Evolutionary conservation across 2,329 filamentous ascomycete genomes (phyloP).

Genomic region (Atkinsonella hypoxylon): DNA sequence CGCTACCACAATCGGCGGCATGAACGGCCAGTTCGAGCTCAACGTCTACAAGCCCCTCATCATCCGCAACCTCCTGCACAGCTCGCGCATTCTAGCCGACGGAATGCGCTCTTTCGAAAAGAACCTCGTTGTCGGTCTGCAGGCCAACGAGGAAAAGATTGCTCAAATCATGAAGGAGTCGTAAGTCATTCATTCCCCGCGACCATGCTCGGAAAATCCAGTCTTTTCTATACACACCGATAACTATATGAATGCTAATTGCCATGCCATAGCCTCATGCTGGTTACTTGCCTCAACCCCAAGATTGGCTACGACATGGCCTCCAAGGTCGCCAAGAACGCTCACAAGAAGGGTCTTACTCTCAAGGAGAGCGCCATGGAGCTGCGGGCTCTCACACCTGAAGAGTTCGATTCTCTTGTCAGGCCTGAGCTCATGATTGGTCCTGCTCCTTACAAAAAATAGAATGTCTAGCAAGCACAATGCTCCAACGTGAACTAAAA

Average conservation of each 20-base stretch:
- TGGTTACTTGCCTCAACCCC: constrained; percentile 94
- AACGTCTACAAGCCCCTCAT: constrained; percentile 98
- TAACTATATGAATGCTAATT: background rate
- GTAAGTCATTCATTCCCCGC: no score
- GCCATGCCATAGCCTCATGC: constrained; percentile 66
- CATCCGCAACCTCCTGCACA: constrained; percentile 92
- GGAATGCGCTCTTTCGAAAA: constrained; percentile 93
- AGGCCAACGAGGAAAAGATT: constrained; percentile 92
- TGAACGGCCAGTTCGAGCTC: constrained; percentile 96
- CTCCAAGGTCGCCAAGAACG: constrained; percentile 94
- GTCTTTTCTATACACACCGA: background rate
- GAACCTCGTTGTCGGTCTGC: constrained; percentile 76
- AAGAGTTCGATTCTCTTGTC: constrained; percentile 84
- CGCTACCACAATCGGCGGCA: constrained; percentile 83
- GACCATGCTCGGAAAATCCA: no score
- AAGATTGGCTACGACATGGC: constrained; percentile 98
- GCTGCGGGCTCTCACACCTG: constrained; percentile 74
- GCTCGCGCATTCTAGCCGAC: constrained; percentile 74
- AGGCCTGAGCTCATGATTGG: constrained; percentile 91
- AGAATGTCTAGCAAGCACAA: background rate
- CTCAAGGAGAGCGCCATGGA: constrained; percentile 92
- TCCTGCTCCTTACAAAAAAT: constrained; percentile 50
- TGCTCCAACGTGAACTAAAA: background rate
- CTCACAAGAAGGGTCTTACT: constrained; percentile 94
- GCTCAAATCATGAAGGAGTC: constrained; percentile 83